A percentile compares a stretch with the other conserved stretches of the same genome.
Evolutionary conservation across 2,329 filamentous ascomycete species (phyloP).

Genomic region (Fusarium sp.): DNA sequence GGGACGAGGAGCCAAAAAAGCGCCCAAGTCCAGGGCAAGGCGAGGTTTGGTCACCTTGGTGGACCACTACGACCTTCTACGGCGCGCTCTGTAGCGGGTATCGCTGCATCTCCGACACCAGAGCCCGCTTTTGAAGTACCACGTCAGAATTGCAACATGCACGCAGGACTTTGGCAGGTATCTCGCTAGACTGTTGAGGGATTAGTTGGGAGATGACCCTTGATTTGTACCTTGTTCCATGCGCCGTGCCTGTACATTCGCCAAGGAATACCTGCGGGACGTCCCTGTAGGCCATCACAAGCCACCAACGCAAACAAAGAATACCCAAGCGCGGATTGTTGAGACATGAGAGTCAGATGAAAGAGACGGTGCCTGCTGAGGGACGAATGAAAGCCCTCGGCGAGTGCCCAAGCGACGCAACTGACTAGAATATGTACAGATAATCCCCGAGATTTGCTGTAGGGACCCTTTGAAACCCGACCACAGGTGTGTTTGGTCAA

Average conservation of each 20-base stretch:
- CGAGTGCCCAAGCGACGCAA: constrained; percentile 1
- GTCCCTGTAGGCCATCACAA: constrained; percentile 24
- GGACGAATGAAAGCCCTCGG: constrained; percentile 11
- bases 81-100: constrained; percentile 18
- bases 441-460: constrained; percentile 23
- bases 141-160: constrained; percentile 14
- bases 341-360: constrained; percentile 8
- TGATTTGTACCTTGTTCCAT: constrained; percentile 23
- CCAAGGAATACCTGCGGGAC: constrained; percentile 32
- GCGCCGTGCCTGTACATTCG: constrained; percentile 15
- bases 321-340: constrained; percentile 12
- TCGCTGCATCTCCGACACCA: constrained; percentile 8
- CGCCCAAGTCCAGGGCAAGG: constrained; percentile 21
- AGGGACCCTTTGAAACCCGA: constrained; percentile 29
- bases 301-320: constrained; percentile 31
- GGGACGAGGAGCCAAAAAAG: constrained; percentile 29
- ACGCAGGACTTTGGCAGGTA: constrained; percentile 29
- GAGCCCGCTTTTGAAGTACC: constrained; percentile 29
- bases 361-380: neutral
- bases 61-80: constrained; percentile 28
- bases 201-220: neutral
- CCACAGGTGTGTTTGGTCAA: constrained; percentile 13
- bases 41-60: constrained; percentile 28
- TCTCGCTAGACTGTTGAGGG: neutral
- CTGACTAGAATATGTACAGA: neutral